phyloP scores from a whole-genome alignment of 257 asterid species.

The Buddleja alternifolia region DNA sequence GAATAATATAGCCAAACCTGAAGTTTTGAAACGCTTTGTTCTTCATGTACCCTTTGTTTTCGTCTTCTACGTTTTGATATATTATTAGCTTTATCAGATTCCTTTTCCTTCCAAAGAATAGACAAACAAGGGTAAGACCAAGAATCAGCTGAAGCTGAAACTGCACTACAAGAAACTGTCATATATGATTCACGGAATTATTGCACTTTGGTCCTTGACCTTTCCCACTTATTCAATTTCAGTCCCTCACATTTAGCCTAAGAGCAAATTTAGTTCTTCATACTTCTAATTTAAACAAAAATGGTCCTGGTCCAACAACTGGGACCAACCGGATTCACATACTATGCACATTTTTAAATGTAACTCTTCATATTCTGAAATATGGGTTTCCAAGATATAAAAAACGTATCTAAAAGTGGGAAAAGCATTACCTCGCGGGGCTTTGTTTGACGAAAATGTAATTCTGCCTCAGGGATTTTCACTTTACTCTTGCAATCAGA shows the following conservation, averaged over 20 bases:
- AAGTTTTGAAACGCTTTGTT: slow-evolving; percentile 48
- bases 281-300: too few relatives aligned
- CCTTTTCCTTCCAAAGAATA: slow-evolving; percentile 52
- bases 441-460: slow-evolving; percentile 71
- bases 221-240: too few relatives aligned
- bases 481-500: slow-evolving; percentile 64
- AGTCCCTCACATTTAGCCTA: too few relatives aligned
- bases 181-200: too few relatives aligned
- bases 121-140: slow-evolving; percentile 7
- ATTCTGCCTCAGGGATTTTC: slow-evolving; percentile 59
- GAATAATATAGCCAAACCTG: slow-evolving; percentile 52
- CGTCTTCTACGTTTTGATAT: slow-evolving; percentile 66
- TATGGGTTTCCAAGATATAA: too few relatives aligned
- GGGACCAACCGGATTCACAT: too few relatives aligned
- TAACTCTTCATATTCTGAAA: neutral
- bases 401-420: too few relatives aligned
- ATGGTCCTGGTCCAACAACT: too few relatives aligned
- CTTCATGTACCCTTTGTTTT: slow-evolving; percentile 55
- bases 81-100: slow-evolving; percentile 47
- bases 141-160: neutral
- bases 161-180: neutral
- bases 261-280: too few relatives aligned
- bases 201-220: too few relatives aligned
- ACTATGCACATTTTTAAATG: neutral
- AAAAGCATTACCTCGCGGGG: slow-evolving; percentile 62